Percentiles rank a stretch among this genome's conserved stretches.
Evolutionary conservation across 139 green algal genomes (phyloP).

Genomic region (Dunaliella primolecta): DNA sequence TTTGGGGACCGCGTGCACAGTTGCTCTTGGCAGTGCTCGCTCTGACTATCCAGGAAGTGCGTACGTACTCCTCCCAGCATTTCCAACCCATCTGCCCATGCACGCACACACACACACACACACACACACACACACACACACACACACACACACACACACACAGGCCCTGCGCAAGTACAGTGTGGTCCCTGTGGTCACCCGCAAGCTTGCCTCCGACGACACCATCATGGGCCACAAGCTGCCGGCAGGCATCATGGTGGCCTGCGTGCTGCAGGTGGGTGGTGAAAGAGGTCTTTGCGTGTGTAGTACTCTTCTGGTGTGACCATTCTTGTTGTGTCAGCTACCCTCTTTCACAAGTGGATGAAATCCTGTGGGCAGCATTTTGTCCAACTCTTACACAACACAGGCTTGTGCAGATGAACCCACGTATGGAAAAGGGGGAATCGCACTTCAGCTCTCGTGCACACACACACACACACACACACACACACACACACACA

Average conservation of each 20-base stretch:
- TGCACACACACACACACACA: slow-evolving; percentile 14
- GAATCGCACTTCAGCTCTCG: background rate
- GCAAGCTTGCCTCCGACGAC: slow-evolving; percentile 61
- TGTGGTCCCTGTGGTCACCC: slow-evolving; percentile 90
- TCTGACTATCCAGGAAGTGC: too few species aligned
- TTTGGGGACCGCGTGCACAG: too few species aligned
- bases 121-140: background rate
- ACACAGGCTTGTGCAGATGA: too few species aligned
- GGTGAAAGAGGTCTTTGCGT: too few species aligned
- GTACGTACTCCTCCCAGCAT: too few species aligned
- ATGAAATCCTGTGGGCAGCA: too few species aligned
- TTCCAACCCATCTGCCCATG: too few species aligned
- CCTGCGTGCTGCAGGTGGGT: slow-evolving; percentile 55
- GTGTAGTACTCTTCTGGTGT: too few species aligned
- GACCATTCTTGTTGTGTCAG: too few species aligned
- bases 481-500: slow-evolving; percentile 18
- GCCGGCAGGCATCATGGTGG: slow-evolving; percentile 66
- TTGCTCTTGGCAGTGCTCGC: too few species aligned
- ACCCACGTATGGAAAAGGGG: background rate
- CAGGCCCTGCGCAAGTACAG: slow-evolving; percentile 71
- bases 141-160: slow-evolving; percentile 18
- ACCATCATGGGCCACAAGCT: slow-evolving; percentile 67
- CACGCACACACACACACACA: background rate
- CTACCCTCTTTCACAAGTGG: too few species aligned
- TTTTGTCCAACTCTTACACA: too few species aligned